Percentiles rank a stretch among this genome's conserved stretches.
phyloP scores from a whole-genome alignment of 2,329 filamentous ascomycete genomes.

The Nemania sp. region DNA sequence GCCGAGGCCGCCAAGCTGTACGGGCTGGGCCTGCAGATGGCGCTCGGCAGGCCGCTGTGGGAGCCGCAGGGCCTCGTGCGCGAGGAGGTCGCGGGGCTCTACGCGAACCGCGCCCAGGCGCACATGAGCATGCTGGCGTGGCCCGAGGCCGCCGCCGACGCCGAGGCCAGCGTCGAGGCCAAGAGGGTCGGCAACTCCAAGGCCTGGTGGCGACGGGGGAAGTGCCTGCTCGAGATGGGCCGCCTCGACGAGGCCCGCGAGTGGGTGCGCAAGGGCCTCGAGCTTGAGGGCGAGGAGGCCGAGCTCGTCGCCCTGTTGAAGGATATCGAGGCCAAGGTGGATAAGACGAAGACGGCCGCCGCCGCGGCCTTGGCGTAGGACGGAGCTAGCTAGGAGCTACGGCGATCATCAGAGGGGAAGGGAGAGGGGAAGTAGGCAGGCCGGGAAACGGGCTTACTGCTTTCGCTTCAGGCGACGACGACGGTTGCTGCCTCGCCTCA shows the following conservation, averaged over 20 bases:
- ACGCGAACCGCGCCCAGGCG: conserved; percentile 87
- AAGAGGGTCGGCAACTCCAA: conserved; percentile 88
- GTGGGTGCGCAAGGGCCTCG: conserved; percentile 77
- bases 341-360: conserved; percentile 42
- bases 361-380: background rate
- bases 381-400: too few species aligned
- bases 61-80: conserved; percentile 82
- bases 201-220: conserved; percentile 89
- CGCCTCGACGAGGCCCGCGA: conserved; percentile 78
- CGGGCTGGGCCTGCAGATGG: conserved; percentile 88
- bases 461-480: background rate
- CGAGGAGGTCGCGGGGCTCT: conserved; percentile 80
- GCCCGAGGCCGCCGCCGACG: conserved; percentile 86
- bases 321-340: conserved; percentile 60
- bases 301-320: conserved; percentile 67
- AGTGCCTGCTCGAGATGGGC: conserved; percentile 89
- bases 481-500: background rate
- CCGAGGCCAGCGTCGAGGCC: conserved; percentile 84
- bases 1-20: conserved; percentile 81
- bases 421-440: background rate
- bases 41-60: conserved; percentile 79
- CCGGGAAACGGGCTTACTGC: background rate
- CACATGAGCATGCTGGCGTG: conserved; percentile 82
- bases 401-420: background rate
- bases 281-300: conserved; percentile 76